Base-by-base conservation (phyloP, 495 filamentous ascomycete genomes). In the Aspergillus saccharolyticus region DNA sequence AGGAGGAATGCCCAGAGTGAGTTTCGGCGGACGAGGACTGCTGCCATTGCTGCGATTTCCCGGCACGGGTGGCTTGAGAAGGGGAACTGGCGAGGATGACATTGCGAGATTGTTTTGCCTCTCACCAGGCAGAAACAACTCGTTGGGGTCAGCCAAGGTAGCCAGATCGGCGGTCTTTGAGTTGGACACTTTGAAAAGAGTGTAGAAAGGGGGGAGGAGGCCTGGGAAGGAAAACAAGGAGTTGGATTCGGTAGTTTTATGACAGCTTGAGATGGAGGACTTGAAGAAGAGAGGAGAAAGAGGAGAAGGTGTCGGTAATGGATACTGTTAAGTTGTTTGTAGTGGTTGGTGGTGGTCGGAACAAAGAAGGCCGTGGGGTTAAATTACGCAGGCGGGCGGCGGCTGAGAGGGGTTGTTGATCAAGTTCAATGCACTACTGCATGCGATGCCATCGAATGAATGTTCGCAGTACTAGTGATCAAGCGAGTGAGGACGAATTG, bases 1-100 rank as follows among this genome's bases (percentile, higher is more conserved):
- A 1, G 87, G 86, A 28, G 91, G 91, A 30, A 96, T 96, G 19
- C 90, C 88, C 49, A 96, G 80, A 28, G 90, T 91, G 49, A 96
- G 79, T 63, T 90, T 86, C 19, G 91, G 91, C 44, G 86, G 77
- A 67, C 88, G 80, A 21, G 80, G 73, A 54, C 82, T 67, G 54
- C 65, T 65, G 62, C 79, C 74, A 54, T 80, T 81, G 56, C 74
- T 77, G 69, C 87, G 85, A 63, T 79, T 79, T 57, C 90, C 89
- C 24, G 88, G 87, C 55, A 95, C 85, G 55, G 90, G 89, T 42
- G 91, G 90, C 45, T 91, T 88, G 39, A 93, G 83, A 52, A 96
- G 83, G 50, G 91, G 90, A 20, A 92, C 84, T 57, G 61, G 44
- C 10, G 64, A 85, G 33, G 89, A 84, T 48, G 89, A 86, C 88